Evolutionary conservation across 768 basidiomycete genomes (phyloP), one percentile per base, ranked within the genome.

Genomic region (Termitomyces bulborhizus): DNA sequence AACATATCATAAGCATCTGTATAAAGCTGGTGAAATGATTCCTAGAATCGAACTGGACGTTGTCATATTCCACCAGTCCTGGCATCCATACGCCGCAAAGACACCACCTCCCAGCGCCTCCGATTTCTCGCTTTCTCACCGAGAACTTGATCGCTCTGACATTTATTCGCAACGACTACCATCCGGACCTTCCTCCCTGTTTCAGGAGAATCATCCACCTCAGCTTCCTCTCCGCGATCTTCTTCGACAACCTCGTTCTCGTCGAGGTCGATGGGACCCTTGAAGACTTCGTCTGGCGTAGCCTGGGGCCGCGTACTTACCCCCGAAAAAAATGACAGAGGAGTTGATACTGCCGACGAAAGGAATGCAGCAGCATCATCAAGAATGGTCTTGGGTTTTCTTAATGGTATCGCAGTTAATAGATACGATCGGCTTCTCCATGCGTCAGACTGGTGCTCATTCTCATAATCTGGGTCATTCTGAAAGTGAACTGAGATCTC

Each of bases 161-260:
- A 49, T 54, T 81, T 75, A 40, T 76, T 72, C 31, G 75, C 63
- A 51, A 85, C 69, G 11, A 74, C 70, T 37, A 87, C 63, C 51
- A 86, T 75, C 53, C 81, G 73, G 21, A 89, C 79, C 42, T 72
- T 71, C 60, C 90, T 75, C 13, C 73, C 70, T 40, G 65, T 64
- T 43, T 87, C 85, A 4, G 72, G 72, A 13, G 86, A 84, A 64
- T 93, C 85, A 63, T 93, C 90, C 13, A 84, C 80, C 66, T 90
- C 89, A 2, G 79, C 84, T 55, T 90, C 90, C 67, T 88, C 88
- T 6, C 82, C 83, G 24, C 85, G 77, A 50, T 93, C 90, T 60
- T 85, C 83, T 56, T 93, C 90, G 51, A 90, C 65, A 16, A 91
- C 77, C 60, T 93, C 90, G 54, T 90, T 82, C 63, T 92, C 90